Conservation (phyloP, 139 green algal genomes). For the Monoraphidium neglectum region DNA sequence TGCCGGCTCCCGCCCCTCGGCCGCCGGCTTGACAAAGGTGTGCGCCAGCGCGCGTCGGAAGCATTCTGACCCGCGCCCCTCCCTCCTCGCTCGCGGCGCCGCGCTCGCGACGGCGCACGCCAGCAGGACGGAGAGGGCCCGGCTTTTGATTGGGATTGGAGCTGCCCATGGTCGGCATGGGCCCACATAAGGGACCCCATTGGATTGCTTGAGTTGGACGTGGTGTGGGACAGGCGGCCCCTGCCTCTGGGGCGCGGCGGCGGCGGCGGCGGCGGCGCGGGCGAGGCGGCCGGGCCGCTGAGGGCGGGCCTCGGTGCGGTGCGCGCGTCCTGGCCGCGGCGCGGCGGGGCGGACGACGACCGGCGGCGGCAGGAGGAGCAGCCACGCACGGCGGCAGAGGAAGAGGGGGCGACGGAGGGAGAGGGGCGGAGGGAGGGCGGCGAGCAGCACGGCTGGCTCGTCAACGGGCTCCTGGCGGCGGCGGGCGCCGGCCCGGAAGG, state of each 20-base stretch:
- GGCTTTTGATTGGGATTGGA: constrained; percentile 59
- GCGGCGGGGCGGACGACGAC: background rate
- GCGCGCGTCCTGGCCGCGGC: no score
- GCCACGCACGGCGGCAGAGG: no score
- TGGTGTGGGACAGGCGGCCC: constrained; percentile 50
- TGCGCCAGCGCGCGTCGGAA: no score
- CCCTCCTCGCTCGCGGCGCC: no score
- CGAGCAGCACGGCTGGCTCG: no score
- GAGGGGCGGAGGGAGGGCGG: no score
- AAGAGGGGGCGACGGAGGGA: no score
- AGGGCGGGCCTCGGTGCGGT: background rate
- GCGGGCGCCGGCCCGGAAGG: no score
- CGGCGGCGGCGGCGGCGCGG: background rate
- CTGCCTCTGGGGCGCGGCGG: background rate
- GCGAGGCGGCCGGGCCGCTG: background rate
- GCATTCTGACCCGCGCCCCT: background rate
- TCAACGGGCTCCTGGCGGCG: no score
- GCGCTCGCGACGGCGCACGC: no score
- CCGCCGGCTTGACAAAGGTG: no score
- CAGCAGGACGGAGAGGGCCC: constrained; percentile 14
- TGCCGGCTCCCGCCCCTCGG: no score
- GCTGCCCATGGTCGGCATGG: constrained; percentile 68
- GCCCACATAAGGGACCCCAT: constrained; percentile 55
- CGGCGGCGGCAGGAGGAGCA: background rate
- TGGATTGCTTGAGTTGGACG: constrained; percentile 62